Base-by-base conservation (phyloP, 192 early-diverging fungal genomes). In the Dispira simplex region DNA sequence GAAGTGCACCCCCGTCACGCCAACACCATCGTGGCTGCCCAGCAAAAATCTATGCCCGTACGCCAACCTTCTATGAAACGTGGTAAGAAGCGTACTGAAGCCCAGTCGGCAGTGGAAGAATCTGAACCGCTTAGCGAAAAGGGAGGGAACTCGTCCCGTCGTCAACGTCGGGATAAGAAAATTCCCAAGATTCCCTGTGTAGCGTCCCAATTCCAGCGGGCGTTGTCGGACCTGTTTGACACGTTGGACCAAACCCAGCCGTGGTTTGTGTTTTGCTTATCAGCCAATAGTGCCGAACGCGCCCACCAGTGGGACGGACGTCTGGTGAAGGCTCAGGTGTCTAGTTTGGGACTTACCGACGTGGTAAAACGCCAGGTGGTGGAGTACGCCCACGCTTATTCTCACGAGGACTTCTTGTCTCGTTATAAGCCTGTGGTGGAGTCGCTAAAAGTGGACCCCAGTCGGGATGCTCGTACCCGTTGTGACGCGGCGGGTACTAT, bases 1-100 rank as follows among this genome's bases (percentile, higher is more conserved):
- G 85, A 91, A 70, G 81, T 82, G 32, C 92, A 94, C 70, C 92
- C 90, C n/a, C 79, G 82, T 13, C 79, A 86, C 66, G 77, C 81
- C 65, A 85, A 81, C 64, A 82, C 86, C 26, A 86, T 92, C 63
- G 83, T 92, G 28, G 79, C 83, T 13, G 90, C 89, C 3, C 85
- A 92, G 71, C 84, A 88, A 71, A 71, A 77, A 8, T 77, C 77
- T 58, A 81, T 84, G 63, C 86, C 88, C 4, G 78, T 75, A 57
- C 82, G 87, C 13, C 69, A 79, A 18, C 88, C 90, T 11, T 81
- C 79, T 28, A 83, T 80, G 76, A 70, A 77, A 28, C 70, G 74
- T 20, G 69, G 71, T 32, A 84, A 80, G 56, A 77, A 79, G 62
- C 20, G 44, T 44, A 11, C 57, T 47, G 28, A 46, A 1, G 23